A percentile compares a stretch with the other conserved stretches of the same genome.
These are phyloP conservation scores for Prunus mira DNA, from an alignment of 306 rosid species.

Conservation along the genomic window DNA sequence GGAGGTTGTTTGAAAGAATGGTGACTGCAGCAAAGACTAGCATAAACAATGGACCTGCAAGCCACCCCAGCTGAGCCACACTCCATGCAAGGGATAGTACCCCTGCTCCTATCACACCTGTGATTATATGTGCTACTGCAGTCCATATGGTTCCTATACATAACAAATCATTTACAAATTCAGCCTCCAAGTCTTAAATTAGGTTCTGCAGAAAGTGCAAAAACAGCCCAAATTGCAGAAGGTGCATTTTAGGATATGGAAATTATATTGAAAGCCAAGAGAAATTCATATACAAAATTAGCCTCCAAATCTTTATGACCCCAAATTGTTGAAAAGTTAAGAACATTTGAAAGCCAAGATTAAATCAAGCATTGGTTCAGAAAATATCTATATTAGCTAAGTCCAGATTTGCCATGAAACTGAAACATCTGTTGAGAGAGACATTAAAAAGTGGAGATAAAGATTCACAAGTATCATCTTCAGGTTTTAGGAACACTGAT, in stretches of 20 bases:
- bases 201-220: background rate
- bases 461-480: background rate
- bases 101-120: slow-evolving; percentile 84
- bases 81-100: slow-evolving; percentile 79
- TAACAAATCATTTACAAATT: background rate
- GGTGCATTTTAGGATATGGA: background rate
- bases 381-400: too few relatives aligned
- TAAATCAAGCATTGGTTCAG: too few relatives aligned
- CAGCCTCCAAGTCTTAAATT: background rate
- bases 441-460: background rate
- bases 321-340: too few relatives aligned
- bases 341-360: too few relatives aligned
- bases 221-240: background rate
- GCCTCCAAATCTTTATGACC: too few relatives aligned
- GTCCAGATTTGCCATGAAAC: background rate
- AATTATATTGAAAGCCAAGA: background rate
- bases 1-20: slow-evolving; percentile 38
- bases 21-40: slow-evolving; percentile 50
- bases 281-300: too few relatives aligned
- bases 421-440: too few relatives aligned
- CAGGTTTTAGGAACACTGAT: background rate
- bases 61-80: slow-evolving; percentile 78
- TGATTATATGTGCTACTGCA: slow-evolving; percentile 61
- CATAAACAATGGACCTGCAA: slow-evolving; percentile 49
- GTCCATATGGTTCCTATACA: slow-evolving; percentile 34